Percentiles rank a stretch among this genome's conserved stretches.
phyloP scores from a whole-genome alignment of 1,139 yeast species.

The Insectozyma bohioensis region DNA sequence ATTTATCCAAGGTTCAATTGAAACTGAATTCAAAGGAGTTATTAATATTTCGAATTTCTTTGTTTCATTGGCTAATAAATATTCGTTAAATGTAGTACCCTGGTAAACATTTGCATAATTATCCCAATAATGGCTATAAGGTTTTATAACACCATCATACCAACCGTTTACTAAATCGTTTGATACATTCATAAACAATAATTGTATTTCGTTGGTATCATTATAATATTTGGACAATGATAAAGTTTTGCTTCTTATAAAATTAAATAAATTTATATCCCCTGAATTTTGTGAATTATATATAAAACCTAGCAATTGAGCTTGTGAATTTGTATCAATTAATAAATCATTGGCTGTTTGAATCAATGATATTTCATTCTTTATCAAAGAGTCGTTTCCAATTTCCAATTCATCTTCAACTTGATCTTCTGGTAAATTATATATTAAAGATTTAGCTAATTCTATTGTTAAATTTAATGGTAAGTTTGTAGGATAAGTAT shows the following conservation, averaged over 20 bases:
- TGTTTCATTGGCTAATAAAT: constrained; percentile 13
- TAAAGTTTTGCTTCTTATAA: constrained; percentile 25
- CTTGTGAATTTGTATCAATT: constrained; percentile 10
- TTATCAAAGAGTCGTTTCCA: constrained; percentile 15
- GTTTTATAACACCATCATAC: constrained; percentile 28
- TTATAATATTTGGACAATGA: constrained; percentile 21
- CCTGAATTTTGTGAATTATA: neutral
- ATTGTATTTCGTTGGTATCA: constrained; percentile 17
- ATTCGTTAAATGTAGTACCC: constrained; percentile 15
- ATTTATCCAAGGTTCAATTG: constrained; percentile 25
- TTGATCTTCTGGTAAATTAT: constrained; percentile 3
- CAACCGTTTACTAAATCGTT: constrained; percentile 25
- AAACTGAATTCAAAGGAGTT: constrained; percentile 22
- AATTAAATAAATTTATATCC: constrained; percentile 17
- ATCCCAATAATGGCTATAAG: constrained; percentile 33
- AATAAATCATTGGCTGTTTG: constrained; percentile 21
- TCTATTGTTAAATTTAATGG: constrained; percentile 10
- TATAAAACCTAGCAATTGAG: constrained; percentile 9
- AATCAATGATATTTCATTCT: constrained; percentile 8
- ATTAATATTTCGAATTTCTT: constrained; percentile 24
- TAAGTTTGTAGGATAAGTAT: constrained; percentile 16
- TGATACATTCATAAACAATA: constrained; percentile 18
- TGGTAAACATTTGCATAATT: constrained; percentile 22
- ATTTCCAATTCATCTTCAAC: constrained; percentile 11
- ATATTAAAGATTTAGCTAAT: constrained; percentile 13